phyloP scores from a whole-genome alignment of 345 rosid genomes.

The Eucalyptus sp. region DNA sequence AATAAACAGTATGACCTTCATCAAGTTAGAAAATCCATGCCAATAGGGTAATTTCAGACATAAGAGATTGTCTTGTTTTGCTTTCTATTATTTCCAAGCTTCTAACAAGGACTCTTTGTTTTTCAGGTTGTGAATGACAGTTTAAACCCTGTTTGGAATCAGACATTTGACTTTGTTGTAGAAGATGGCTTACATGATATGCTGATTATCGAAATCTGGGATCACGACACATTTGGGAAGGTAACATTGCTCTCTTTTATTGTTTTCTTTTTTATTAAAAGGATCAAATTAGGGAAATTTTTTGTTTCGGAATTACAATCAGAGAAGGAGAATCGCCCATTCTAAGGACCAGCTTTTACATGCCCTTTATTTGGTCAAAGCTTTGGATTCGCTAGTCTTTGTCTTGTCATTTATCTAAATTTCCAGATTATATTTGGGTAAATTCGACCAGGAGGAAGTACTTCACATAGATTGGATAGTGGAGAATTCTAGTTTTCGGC shows the following conservation, averaged over 20 bases:
- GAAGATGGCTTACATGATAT: conserved; percentile 97
- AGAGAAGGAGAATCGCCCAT: not conserved
- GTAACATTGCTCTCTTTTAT: conserved; percentile 16
- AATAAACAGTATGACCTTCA: not conserved
- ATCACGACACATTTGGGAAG: conserved; percentile 99
- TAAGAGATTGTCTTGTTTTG: not conserved
- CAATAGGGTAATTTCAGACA: not conserved
- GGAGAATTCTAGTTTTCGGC: not conserved
- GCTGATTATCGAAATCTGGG: conserved; percentile 88
- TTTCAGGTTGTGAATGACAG: conserved; percentile 80
- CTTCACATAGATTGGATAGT: not conserved
- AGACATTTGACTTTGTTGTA: conserved; percentile 93
- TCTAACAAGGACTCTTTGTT: not conserved
- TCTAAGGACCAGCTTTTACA: not conserved
- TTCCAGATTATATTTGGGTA: not conserved
- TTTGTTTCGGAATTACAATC: not conserved
- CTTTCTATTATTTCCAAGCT: not conserved
- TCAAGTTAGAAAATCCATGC: not conserved
- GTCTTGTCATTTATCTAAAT: not conserved
- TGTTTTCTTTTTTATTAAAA: not conserved
- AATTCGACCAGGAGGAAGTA: not conserved
- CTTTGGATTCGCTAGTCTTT: not conserved
- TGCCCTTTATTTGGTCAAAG: not conserved
- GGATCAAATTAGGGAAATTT: not conserved
- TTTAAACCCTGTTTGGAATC: conserved; percentile 96